Evolutionary conservation across 306 rosid species (phyloP), one percentile per base, ranked within the genome.

Genomic region (Alnus rubra): DNA sequence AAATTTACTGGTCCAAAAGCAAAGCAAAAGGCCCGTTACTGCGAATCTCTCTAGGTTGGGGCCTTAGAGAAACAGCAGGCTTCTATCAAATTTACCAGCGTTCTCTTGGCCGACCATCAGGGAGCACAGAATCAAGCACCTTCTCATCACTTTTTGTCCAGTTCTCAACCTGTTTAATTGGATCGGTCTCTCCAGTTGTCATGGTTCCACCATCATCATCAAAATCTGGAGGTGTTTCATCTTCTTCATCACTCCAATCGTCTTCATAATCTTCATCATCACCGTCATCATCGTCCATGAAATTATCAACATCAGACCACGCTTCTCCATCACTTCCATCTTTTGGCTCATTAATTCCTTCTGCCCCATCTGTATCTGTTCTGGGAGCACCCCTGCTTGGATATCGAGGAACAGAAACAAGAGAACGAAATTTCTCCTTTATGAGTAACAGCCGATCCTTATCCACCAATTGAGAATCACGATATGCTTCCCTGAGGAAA

Each of bases 401-500:
- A 82, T 77, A 89, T 70, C 88, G 85, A 42, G 93, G 90, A 81
- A 92, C 95, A 72, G 85, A 48, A 78, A 93, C 93, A 49, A 93
- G 90, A 76, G 96, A 69, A 9, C 93, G 89, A 58, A 90, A 88
- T 78, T 90, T 93, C 86, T 93, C 98, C 81, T 91, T 93, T 77
- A 92, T 85, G 71, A 93, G 87, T 84, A 89, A 80, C 84, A 93
- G 79, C 8, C 89, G 86, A 84, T 90, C 94, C 87, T 92, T 91
- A 69, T 91, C 94, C 53, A 91, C 71, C 85, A 93, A 82, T 33
- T 91, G 92, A 52, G 95, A 91, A 83, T 90, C 86, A 33, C 90
- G 90, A 80, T 91, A 93, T 0, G 90, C 98, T 83, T 93, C 98
- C 85, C 98, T 86, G 56, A 93, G 93, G 82, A 93, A 93, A 75